phyloP scores from a whole-genome alignment of 2,329 filamentous ascomycete genomes.

The Phyllosticta paracitricarpa region DNA sequence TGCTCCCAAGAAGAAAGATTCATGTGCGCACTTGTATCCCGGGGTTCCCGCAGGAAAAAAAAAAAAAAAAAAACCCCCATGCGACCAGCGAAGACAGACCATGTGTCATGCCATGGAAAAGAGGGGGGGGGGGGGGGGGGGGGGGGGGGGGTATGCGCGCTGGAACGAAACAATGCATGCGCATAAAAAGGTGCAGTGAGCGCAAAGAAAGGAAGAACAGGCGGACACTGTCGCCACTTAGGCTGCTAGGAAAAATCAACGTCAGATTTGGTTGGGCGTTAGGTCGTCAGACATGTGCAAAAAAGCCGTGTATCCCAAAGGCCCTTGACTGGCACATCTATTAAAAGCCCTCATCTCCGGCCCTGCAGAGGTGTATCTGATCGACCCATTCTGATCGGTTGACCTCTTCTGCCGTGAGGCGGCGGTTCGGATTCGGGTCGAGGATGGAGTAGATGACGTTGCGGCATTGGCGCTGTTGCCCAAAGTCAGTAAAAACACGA shows the following conservation, averaged over 20 bases:
- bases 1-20: slow-evolving; percentile 6
- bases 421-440: slow-evolving; percentile 83
- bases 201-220: slow-evolving; percentile 7
- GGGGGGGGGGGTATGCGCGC: slow-evolving; percentile 23
- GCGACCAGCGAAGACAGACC: slow-evolving; percentile 6
- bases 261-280: neutral
- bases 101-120: slow-evolving; percentile 23
- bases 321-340: slow-evolving; percentile 8
- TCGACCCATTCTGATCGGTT: slow-evolving; percentile 98
- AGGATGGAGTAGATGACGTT: slow-evolving; percentile 99
- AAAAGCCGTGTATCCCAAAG: slow-evolving; percentile 5
- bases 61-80: neutral
- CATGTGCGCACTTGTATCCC: slow-evolving; percentile 3
- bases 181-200: slow-evolving; percentile 15
- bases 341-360: slow-evolving; percentile 88
- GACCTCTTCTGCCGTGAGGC: slow-evolving; percentile 91
- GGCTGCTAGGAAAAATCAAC: neutral
- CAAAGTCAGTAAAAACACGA: slow-evolving; percentile 12
- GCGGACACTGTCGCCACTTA: neutral
- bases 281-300: neutral
- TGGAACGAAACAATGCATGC: slow-evolving; percentile 21
- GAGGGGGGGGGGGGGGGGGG: neutral
- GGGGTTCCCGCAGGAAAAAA: neutral
- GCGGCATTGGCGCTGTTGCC: slow-evolving; percentile 72
- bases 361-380: slow-evolving; percentile 94